phyloP scores from a whole-genome alignment of 306 rosid genomes.

The Mimosa pudica region DNA sequence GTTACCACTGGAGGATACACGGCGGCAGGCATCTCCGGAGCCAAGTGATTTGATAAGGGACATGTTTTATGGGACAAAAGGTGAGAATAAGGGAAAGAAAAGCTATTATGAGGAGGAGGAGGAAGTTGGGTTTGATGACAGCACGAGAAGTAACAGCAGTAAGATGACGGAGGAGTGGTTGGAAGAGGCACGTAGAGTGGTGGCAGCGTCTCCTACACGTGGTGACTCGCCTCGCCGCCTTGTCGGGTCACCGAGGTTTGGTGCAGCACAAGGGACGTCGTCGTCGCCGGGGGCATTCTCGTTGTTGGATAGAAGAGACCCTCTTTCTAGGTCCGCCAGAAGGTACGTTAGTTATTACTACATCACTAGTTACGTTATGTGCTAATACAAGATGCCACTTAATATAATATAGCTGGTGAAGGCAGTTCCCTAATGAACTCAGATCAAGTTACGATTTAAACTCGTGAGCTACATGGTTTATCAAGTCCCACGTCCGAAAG shows the following conservation, averaged over 20 bases:
- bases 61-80: constrained; percentile 64
- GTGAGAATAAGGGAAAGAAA: constrained; percentile 32
- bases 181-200: constrained; percentile 67
- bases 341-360: constrained; percentile 55
- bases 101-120: constrained; percentile 44
- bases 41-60: constrained; percentile 83
- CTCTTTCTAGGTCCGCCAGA: constrained; percentile 82
- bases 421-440: no score
- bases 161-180: constrained; percentile 78
- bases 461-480: no score
- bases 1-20: constrained; percentile 32
- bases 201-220: constrained; percentile 77
- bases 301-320: constrained; percentile 56
- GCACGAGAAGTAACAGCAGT: constrained; percentile 57
- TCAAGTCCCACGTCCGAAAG: no score
- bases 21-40: constrained; percentile 56
- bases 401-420: no score
- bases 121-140: constrained; percentile 48
- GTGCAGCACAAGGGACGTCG: constrained; percentile 38
- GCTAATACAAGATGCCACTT: no score
- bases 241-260: constrained; percentile 74
- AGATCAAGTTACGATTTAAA: no score
- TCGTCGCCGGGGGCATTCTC: constrained; percentile 37
- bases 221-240: constrained; percentile 56
- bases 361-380: no score